These are phyloP conservation scores for Heliocybe sulcata DNA, from an alignment of 1,284 basidiomycete species.

Conservation along the genomic window DNA sequence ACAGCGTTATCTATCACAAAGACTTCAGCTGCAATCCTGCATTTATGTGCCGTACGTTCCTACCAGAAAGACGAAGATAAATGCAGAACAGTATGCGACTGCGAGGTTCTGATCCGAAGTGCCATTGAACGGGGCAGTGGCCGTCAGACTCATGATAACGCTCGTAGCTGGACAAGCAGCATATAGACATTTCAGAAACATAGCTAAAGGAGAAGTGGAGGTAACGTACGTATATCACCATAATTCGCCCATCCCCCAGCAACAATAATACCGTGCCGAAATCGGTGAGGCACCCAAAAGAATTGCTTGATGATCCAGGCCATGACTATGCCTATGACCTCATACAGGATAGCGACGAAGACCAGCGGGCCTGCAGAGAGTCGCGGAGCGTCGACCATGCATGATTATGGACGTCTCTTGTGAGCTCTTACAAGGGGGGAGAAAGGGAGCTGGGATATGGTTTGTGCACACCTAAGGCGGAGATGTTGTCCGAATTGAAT, in stretches of 20 bases:
- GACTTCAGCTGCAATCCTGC: conserved; percentile 3
- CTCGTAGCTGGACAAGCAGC: conserved; percentile 44
- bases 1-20: conserved; percentile 45
- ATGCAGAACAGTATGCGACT: conserved; percentile 52
- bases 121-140: conserved; percentile 43
- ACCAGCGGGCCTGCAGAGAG: conserved; percentile 40
- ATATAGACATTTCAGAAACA: not conserved
- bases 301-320: conserved; percentile 55
- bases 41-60: conserved; percentile 11
- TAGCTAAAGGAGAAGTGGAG: not conserved
- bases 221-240: conserved; percentile 62
- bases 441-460: not conserved
- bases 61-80: conserved; percentile 37
- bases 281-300: conserved; percentile 76
- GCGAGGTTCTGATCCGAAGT: conserved; percentile 45
- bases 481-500: conserved; percentile 59
- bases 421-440: not conserved
- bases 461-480: conserved; percentile 43
- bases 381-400: conserved; percentile 14
- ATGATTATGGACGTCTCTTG: not conserved
- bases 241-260: conserved; percentile 62
- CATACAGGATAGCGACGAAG: conserved; percentile 46
- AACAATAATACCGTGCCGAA: conserved; percentile 59
- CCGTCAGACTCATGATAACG: conserved; percentile 48
- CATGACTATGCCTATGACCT: conserved; percentile 42